A percentile compares a stretch with the other conserved stretches of the same genome.
phyloP scores from a whole-genome alignment of 352 stramenopile species.

The Globisporangium megalacanthum region DNA sequence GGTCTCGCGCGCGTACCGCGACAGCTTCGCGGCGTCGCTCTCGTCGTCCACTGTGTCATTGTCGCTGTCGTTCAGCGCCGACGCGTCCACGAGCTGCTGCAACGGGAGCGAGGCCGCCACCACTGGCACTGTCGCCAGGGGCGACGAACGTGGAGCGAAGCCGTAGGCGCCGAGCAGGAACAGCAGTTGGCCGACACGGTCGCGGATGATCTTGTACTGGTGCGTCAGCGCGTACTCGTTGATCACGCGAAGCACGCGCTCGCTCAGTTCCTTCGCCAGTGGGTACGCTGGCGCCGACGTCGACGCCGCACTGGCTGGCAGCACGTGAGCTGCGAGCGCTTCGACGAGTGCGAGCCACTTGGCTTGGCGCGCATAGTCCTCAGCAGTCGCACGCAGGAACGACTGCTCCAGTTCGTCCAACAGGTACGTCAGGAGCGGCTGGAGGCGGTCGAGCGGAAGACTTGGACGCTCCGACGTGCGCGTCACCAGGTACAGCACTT shows the following conservation, averaged over 20 bases:
- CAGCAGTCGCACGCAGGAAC: slow-evolving; percentile 44
- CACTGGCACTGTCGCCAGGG: slow-evolving; percentile 4
- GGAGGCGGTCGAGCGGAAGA: slow-evolving; percentile 19
- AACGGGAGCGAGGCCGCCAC: slow-evolving; percentile 9
- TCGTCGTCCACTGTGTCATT: background rate
- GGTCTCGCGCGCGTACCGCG: slow-evolving; percentile 53
- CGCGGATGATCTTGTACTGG: slow-evolving; percentile 78
- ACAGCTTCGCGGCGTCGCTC: slow-evolving; percentile 13
- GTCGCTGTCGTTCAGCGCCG: background rate
- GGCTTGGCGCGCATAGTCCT: slow-evolving; percentile 69
- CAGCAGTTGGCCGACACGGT: slow-evolving; percentile 47
- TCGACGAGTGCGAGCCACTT: slow-evolving; percentile 68
- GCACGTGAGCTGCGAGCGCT: slow-evolving; percentile 40
- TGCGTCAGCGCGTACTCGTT: slow-evolving; percentile 46
- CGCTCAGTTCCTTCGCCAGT: slow-evolving; percentile 20
- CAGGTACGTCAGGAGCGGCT: slow-evolving; percentile 24
- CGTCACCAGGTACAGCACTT: slow-evolving; percentile 48
- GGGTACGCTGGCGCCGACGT: background rate
- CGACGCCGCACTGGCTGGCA: slow-evolving; percentile 16
- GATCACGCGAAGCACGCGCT: slow-evolving; percentile 34
- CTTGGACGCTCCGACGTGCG: slow-evolving; percentile 20
- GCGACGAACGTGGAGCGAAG: slow-evolving; percentile 6
- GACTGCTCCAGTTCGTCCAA: slow-evolving; percentile 49
- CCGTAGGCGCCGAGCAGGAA: slow-evolving; percentile 39
- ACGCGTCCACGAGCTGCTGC: slow-evolving; percentile 3